Conservation (phyloP, 1,139 yeast species). For the Lodderomyces pseudojiufengensis region DNA sequence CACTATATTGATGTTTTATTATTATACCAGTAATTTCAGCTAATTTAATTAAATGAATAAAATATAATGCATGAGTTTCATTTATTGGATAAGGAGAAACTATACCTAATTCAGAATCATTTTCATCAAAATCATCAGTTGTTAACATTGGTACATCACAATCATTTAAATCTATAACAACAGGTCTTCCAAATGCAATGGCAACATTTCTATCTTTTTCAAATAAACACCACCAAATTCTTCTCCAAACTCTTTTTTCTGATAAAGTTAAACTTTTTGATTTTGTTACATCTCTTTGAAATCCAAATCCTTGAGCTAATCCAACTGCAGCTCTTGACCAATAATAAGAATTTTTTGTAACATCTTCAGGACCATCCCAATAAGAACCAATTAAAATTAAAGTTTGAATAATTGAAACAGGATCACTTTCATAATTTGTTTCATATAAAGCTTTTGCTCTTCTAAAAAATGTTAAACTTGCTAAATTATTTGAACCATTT, state of each 20-base stretch:
- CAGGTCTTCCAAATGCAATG: slow-evolving; percentile 77
- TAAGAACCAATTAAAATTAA: slow-evolving; percentile 63
- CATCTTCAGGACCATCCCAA: slow-evolving; percentile 80
- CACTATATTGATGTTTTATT: slow-evolving; percentile 67
- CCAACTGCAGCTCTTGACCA: slow-evolving; percentile 76
- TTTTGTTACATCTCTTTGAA: slow-evolving; percentile 53
- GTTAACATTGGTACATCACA: slow-evolving; percentile 76
- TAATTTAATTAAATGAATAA: slow-evolving; percentile 63
- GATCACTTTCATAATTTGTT: slow-evolving; percentile 68
- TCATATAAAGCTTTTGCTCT: slow-evolving; percentile 78
- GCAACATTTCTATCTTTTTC: slow-evolving; percentile 69
- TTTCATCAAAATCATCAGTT: slow-evolving; percentile 60
- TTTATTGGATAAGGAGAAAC: slow-evolving; percentile 45
- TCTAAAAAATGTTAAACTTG: slow-evolving; percentile 65
- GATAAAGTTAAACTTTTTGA: slow-evolving; percentile 27
- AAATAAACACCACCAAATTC: slow-evolving; percentile 80
- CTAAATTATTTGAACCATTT: slow-evolving; percentile 53
- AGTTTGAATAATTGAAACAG: slow-evolving; percentile 62
- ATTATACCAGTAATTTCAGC: slow-evolving; percentile 75
- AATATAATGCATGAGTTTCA: slow-evolving; percentile 50
- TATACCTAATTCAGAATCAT: slow-evolving; percentile 36
- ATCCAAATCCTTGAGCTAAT: slow-evolving; percentile 76
- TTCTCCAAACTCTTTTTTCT: slow-evolving; percentile 60
- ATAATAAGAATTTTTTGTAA: slow-evolving; percentile 68
- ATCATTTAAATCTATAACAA: slow-evolving; percentile 65